Base-by-base conservation (phyloP, 2,329 filamentous ascomycete genomes). In the Polytolypa hystricis region DNA sequence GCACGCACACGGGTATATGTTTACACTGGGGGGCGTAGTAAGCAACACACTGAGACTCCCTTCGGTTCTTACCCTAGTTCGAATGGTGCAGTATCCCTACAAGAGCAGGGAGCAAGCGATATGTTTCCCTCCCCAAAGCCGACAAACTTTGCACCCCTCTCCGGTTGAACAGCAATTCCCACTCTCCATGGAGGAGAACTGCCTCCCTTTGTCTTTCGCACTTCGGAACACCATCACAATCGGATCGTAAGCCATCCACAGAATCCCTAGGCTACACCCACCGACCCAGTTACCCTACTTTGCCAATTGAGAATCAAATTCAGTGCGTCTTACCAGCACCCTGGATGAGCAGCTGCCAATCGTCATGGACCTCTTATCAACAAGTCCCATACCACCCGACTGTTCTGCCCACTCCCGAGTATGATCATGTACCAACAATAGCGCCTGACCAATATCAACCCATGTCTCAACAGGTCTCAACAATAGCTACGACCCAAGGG, bases 1-100 rank as follows among this genome's bases (percentile, higher is more conserved):
- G 48, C 45, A n/a, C n/a, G n/a, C 16, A 54, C 57, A 32, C 40
- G 58, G 4, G 51, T 62, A 11, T 63, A 60, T 42, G 56, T 62
- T 14, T 44, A 53, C 35, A 59, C 61, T 41, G 49, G 55, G 18
- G 58, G 58, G 12, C 47, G 54, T 4, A 56, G 49, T 33, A 48
- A 33, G 30, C 48, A 10, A 58, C 55, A 45, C 43, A 48, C 10
- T 48, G 55, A 20, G 16, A 56, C 54, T 18, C 54, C 56, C 7
- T 50, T 50, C 1, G 10, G 12, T 12, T 12, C 10, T 26, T 9
- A 26, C 10, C 10, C 53, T n/a, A 49, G 50, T 8, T 47, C 53
- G 1, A 44, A 53, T 12, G 47, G 57, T 17, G 38, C 44, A 2
- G 43, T 53, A 26, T 10, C 42, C 18, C 38, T 52, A 33, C 18